Evolutionary conservation across 441 rosid genomes (phyloP).

Genomic region (Adansonia rubrostipa): DNA sequence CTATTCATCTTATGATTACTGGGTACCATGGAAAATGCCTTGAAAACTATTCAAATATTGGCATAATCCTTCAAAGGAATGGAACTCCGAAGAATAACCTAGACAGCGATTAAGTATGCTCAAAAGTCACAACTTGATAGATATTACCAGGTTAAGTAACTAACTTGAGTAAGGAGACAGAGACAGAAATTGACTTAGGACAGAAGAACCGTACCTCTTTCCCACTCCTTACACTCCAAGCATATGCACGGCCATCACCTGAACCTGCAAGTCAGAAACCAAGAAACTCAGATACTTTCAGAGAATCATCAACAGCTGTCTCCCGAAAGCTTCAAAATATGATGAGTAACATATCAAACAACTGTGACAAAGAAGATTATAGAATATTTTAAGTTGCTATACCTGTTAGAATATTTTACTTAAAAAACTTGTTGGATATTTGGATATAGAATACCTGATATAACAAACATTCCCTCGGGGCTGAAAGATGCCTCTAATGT

Average conservation of each 20-base stretch:
- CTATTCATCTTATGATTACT: background rate
- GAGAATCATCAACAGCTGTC: background rate
- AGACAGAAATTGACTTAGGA: background rate
- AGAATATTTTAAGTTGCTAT: background rate
- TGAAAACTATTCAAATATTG: background rate
- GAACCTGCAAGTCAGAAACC: slow-evolving; percentile 57
- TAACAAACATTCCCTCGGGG: slow-evolving; percentile 91
- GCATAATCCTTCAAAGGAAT: background rate
- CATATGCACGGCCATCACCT: slow-evolving; percentile 89
- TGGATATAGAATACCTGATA: slow-evolving; percentile 60
- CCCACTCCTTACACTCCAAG: slow-evolving; percentile 87
- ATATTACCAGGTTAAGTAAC: background rate
- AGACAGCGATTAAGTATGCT: background rate
- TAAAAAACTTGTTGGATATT: background rate
- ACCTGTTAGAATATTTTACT: background rate
- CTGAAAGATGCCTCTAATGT: slow-evolving; percentile 96
- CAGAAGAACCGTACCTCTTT: slow-evolving; percentile 63
- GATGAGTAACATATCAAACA: background rate
- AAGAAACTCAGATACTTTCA: slow-evolving; percentile 28
- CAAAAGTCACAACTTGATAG: background rate
- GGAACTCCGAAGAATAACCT: slow-evolving; percentile 4
- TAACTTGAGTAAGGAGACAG: background rate
- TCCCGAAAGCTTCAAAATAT: background rate
- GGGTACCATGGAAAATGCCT: background rate
- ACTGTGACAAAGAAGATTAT: background rate